Evolutionary conservation across 2,329 filamentous ascomycete genomes (phyloP).

Genomic region (Botrytis aclada): DNA sequence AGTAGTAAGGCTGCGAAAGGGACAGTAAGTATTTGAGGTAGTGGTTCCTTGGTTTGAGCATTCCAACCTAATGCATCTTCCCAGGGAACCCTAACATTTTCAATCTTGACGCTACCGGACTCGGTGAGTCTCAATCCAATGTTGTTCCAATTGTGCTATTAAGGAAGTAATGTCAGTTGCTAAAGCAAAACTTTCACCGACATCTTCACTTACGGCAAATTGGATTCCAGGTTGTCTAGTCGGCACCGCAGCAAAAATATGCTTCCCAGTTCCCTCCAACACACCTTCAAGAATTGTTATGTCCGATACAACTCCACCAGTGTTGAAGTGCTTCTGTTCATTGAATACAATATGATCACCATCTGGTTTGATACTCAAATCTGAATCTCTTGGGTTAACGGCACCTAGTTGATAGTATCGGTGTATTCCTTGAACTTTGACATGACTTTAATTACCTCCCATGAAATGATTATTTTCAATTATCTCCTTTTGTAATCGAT

Average conservation of each 20-base stretch:
- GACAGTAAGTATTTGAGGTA: slow-evolving; percentile 49
- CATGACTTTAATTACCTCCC: slow-evolving; percentile 44
- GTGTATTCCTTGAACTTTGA: background rate
- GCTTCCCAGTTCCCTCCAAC: slow-evolving; percentile 53
- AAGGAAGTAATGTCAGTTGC: background rate
- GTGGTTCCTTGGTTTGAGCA: slow-evolving; percentile 47
- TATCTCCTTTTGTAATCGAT: slow-evolving; percentile 54
- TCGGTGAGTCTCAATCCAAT: slow-evolving; percentile 62
- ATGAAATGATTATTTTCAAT: slow-evolving; percentile 64
- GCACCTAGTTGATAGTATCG: slow-evolving; percentile 40
- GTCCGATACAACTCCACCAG: slow-evolving; percentile 63
- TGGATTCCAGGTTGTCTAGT: slow-evolving; percentile 57
- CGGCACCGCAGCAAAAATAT: slow-evolving; percentile 60
- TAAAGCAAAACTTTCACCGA: background rate
- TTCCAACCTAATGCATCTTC: slow-evolving; percentile 61
- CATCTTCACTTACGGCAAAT: slow-evolving; percentile 40
- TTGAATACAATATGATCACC: slow-evolving; percentile 57
- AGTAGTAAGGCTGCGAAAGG: slow-evolving; percentile 57
- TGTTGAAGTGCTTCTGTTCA: slow-evolving; percentile 65
- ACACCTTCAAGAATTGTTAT: slow-evolving; percentile 64
- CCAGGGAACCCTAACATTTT: slow-evolving; percentile 57
- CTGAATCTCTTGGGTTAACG: slow-evolving; percentile 63
- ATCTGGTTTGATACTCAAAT: slow-evolving; percentile 54
- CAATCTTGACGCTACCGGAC: slow-evolving; percentile 60
- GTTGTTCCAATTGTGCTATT: slow-evolving; percentile 59